phyloP scores from a whole-genome alignment of 176 grass and related monocot species.

The Areca catechu region DNA sequence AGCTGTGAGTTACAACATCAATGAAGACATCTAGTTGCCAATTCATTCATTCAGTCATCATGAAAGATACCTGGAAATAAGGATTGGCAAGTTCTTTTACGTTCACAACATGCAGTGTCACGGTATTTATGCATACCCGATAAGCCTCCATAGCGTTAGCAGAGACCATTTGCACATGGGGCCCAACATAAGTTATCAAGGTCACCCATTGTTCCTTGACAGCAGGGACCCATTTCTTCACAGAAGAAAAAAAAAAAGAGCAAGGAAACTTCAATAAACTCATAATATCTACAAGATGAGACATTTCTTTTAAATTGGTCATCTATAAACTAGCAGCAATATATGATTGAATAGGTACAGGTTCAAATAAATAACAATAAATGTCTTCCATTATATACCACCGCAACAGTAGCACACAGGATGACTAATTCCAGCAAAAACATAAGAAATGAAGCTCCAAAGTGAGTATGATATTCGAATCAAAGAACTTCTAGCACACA shows the following conservation, averaged over 20 bases:
- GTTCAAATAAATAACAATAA: no score
- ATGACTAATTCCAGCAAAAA: no score
- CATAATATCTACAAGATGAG: background rate
- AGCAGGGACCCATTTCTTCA: slow-evolving; percentile 21
- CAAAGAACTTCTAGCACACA: no score
- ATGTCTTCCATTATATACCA: no score
- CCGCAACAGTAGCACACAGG: no score
- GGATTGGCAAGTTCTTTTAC: background rate
- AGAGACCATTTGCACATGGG: slow-evolving; percentile 4
- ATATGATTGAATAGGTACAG: no score
- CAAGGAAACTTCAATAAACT: background rate
- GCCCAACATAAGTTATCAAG: background rate
- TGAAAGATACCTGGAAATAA: slow-evolving; percentile 10
- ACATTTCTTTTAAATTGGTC: background rate
- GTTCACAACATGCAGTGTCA: background rate
- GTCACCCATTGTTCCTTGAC: slow-evolving; percentile 1
- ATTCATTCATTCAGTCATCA: background rate
- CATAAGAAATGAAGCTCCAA: no score
- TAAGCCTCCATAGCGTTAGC: slow-evolving; percentile 4
- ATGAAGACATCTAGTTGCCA: background rate
- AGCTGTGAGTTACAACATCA: background rate
- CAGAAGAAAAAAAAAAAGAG: background rate
- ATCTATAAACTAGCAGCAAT: no score
- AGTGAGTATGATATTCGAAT: no score
- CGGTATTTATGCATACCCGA: background rate